Evolutionary conservation across 805 yeast genomes (phyloP), one percentile per base, ranked within the genome.

Genomic region (Zygoascus tannicola): DNA sequence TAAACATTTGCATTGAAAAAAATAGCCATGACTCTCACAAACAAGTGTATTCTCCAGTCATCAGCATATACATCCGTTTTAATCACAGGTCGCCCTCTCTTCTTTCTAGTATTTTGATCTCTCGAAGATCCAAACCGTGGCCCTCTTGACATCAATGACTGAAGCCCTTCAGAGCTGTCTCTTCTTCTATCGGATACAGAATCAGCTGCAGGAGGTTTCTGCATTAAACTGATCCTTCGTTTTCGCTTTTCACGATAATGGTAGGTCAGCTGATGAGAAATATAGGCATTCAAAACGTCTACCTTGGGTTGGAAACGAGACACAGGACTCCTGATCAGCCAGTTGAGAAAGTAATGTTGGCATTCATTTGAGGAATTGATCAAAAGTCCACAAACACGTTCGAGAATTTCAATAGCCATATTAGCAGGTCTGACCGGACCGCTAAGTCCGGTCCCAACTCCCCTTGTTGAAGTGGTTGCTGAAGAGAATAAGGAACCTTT

Each of bases 21-120:
- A 14, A 76, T 56, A 0, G 77, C 70, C 52, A 83, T 62, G 1
- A 80, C 65, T 22, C 74, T 66, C 1, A 83, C 78, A 0, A 87
- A 85, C 0, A 85, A 70, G 43, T 72, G 67, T 28, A 88, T 65
- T 50, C 81, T 87, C 95, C 96, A 90, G 56, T 85, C 87, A 48
- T 74, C 71, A 0, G 84, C 80, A 59, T 88, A 88, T 51, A 76
- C 78, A 34, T 73, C 73, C 4, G 78, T 58, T 38, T 50, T 50
- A 28, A 58, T 54, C n/a, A 34, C 18, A 4, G 32, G 32, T 14
- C 40, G 30, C 18, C 32, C 21, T 3, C 32, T 16, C 41, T 39
- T 40, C 21, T 32, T 19, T 4, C 38, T 38, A 18, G 39, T n/a
- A 18, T 23, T 20, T 10, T 21, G 26, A 14, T 4, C 23, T 12